Evolutionary conservation across 1,139 yeast species (phyloP).

Genomic region (Suhomyces kunorum): DNA sequence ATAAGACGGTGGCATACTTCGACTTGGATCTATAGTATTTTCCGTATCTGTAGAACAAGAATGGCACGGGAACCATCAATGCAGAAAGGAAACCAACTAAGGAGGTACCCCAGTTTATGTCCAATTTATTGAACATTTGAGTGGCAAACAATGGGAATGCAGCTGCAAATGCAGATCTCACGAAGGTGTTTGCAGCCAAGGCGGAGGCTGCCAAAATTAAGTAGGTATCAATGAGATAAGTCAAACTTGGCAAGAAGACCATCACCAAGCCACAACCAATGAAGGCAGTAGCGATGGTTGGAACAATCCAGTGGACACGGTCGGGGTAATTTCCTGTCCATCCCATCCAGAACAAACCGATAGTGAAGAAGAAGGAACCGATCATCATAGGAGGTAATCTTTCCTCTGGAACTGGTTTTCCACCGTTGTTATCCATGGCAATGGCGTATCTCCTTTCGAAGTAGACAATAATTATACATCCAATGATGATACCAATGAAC

Average conservation of each 20-base stretch:
- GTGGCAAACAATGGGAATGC: conserved; percentile 53
- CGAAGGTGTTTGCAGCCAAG: conserved; percentile 80
- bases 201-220: conserved; percentile 85
- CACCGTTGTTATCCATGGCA: conserved; percentile 48
- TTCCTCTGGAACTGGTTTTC: conserved; percentile 73
- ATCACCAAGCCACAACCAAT: conserved; percentile 75
- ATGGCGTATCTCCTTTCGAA: conserved; percentile 31
- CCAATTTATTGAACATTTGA: conserved; percentile 73
- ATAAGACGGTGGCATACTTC: conserved; percentile 56
- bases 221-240: conserved; percentile 79
- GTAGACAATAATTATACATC: conserved; percentile 46
- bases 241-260: conserved; percentile 75
- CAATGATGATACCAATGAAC: conserved; percentile 60
- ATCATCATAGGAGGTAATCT: conserved; percentile 73
- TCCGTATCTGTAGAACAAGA: conserved; percentile 69
- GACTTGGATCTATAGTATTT: conserved; percentile 58
- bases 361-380: conserved; percentile 69
- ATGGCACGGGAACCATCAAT: conserved; percentile 71
- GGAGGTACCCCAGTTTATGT: conserved; percentile 82
- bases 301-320: conserved; percentile 80
- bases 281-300: conserved; percentile 69
- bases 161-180: conserved; percentile 61
- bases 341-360: conserved; percentile 80
- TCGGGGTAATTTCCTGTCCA: conserved; percentile 80
- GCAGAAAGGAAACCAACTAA: conserved; percentile 69